Conservation (phyloP, 1,284 basidiomycete species). For the Trichosporon inkin region DNA sequence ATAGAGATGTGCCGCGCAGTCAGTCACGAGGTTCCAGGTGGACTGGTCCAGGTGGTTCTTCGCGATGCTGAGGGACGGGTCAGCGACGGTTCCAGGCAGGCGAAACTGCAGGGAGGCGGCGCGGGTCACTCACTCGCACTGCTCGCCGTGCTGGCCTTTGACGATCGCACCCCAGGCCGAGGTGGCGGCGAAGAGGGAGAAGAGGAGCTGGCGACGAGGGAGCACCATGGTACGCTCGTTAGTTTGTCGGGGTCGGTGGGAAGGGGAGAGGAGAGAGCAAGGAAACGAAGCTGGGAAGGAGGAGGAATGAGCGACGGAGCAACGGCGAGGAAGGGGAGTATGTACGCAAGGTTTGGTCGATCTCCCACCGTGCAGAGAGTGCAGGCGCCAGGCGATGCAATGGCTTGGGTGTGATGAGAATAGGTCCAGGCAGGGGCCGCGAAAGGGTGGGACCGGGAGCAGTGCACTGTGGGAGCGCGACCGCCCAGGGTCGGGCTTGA, state of each 20-base stretch:
- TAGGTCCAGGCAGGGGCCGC: background rate
- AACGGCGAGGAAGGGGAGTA: too few species aligned
- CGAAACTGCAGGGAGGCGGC: too few species aligned
- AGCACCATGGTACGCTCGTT: conserved; percentile 11
- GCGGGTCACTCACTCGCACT: conserved; percentile 15
- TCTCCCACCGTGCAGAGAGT: too few species aligned
- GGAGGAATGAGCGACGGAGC: too few species aligned
- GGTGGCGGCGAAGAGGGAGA: conserved; percentile 3
- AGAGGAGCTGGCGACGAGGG: conserved; percentile 9
- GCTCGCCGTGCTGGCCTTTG: conserved; percentile 8
- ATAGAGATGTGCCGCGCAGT: conserved; percentile 67
- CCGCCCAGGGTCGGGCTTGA: too few species aligned
- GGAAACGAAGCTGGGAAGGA: background rate
- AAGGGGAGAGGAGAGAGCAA: background rate
- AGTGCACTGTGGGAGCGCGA: background rate
- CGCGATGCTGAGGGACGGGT: conserved; percentile 26
- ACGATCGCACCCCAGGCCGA: background rate
- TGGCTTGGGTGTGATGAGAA: background rate
- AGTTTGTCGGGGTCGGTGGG: background rate
- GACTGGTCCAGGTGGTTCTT: conserved; percentile 64
- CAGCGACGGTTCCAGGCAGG: background rate
- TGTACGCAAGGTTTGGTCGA: too few species aligned
- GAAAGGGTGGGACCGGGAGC: too few species aligned
- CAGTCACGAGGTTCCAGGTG: conserved; percentile 69
- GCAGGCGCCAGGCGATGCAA: background rate